Percentiles rank a stretch among this genome's conserved stretches.
Evolutionary conservation across 2,329 filamentous ascomycete genomes (phyloP).

Genomic region (Paecilomyces sp.): DNA sequence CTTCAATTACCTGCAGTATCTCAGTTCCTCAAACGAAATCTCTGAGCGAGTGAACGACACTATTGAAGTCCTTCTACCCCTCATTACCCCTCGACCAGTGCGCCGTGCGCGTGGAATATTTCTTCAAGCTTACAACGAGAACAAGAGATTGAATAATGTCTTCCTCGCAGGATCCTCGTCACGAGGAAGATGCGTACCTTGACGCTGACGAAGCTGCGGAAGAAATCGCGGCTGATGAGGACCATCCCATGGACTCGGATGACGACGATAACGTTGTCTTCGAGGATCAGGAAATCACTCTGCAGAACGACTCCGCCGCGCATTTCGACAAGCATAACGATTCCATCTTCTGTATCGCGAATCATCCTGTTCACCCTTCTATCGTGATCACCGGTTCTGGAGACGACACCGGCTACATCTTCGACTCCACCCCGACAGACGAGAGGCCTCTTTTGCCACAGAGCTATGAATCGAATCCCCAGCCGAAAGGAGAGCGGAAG

Average conservation of each 20-base stretch:
- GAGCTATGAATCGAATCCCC: slow-evolving; percentile 64
- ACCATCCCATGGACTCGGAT: slow-evolving; percentile 71
- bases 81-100: slow-evolving; percentile 2
- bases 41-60: background rate
- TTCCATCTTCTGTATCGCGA: slow-evolving; percentile 89
- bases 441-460: slow-evolving; percentile 63
- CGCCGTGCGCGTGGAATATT: background rate
- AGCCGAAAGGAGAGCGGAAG: slow-evolving; percentile 51
- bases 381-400: slow-evolving; percentile 84
- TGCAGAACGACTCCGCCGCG: slow-evolving; percentile 87
- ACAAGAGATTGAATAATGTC: slow-evolving; percentile 18
- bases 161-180: slow-evolving; percentile 26
- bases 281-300: slow-evolving; percentile 58
- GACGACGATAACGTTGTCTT: slow-evolving; percentile 45
- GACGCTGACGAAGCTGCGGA: slow-evolving; percentile 71
- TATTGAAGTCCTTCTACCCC: background rate
- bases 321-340: slow-evolving; percentile 89
- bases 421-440: slow-evolving; percentile 62
- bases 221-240: slow-evolving; percentile 59
- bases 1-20: background rate
- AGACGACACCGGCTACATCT: slow-evolving; percentile 79
- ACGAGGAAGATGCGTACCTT: slow-evolving; percentile 65
- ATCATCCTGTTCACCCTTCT: slow-evolving; percentile 71
- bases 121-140: background rate
- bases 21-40: background rate